Evolutionary conservation across 2,329 filamentous ascomycete species (phyloP), one percentile per base, ranked within the genome.

Genomic region (Cyphellophora europaea): DNA sequence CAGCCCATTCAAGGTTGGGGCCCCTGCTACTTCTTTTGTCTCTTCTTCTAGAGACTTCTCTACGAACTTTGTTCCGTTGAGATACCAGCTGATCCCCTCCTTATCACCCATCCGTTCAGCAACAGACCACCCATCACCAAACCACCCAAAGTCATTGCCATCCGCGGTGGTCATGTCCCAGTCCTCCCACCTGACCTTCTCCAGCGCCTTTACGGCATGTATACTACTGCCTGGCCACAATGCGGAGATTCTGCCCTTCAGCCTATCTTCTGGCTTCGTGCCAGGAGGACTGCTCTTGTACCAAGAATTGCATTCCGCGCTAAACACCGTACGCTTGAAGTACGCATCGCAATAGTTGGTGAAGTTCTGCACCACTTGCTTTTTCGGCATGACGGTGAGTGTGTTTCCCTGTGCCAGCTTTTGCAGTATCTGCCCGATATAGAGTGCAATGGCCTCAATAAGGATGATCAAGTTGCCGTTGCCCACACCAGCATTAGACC

Each of bases 401-500:
- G 66, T 64, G 38, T 69, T 49, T 52, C 70, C 71, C 40, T 62
- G 61, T 27, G 67, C 50, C 43, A 64, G 59, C 40, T 61, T 59
- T 15, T 64, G 50, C 27, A 71, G 56, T 42, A 69, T 67, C 41
- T 73, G 69, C 25, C 56, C 63, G 44, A 63, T 40, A 30, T 50
- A 50, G 5, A 15, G 8, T 2, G 41, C 19, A 8, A 45, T 28
- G 5, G 40, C 33, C 32, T 50, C 48, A 32, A 48, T 44, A 21
- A 47, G 42, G 29, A 48, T 42, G 15, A 50, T 27, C 6, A 50
- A 35, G 35, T 40, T 49, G 42, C 47, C 47, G 19, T 55, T 52
- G 1, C 55, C 55, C 1, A 53, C 47, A 1, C 47, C 53, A 5
- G 53, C 35, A 40, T 57, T 57, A 1, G 56, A 54, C 3, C 56